Base-by-base conservation (phyloP, 768 basidiomycete species). In the Tricholoma flavovirens region DNA sequence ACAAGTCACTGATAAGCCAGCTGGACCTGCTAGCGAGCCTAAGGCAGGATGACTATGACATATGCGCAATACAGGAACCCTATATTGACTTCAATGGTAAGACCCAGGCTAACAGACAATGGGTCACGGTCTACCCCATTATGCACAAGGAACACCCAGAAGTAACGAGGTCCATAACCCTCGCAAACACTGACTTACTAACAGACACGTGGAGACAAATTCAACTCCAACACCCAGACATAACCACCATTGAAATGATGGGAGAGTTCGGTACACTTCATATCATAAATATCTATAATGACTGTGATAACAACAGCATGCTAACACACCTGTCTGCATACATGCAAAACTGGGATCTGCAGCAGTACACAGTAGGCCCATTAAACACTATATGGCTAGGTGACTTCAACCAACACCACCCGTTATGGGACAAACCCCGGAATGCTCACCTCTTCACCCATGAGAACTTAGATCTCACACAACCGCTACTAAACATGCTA, bases 231-330 rank as follows among this genome's bases (percentile, higher is more conserved):
- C n/a, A n/a, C n/a, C n/a, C n/a, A n/a, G n/a, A n/a, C 5, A 26
- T 26, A 26, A 26, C 24, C 24, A 5, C 24, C 2, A 26, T 26
- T 5, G 5, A 26, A 26, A 26, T 26, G 24, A 26, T 5, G 5
- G 24, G 24, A 26, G 24, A 26, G 5, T 26, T 26, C 5, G 24
- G 24, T 26, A 26, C 5, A 5, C n/a, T n/a, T n/a, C n/a, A 5
- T 5, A 26, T 26, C 5, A 26, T 35, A 35, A 35, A 71, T 66
- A 0, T 15, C 67, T 9, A 61, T 61, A 0, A 69, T 72, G 56
- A 74, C 72, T 33, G 62, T 73, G 0, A 70, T 67, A 59, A 9
- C 48, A 56, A 9, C 54, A 63, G 7, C 14, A 56, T 0, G 54
- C 60, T 1, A 15, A 14, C 12, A 43, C 68, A 26, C 24, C 24